phyloP scores from a whole-genome alignment of 1,139 yeast species.

The Hanseniaspora sp. region DNA sequence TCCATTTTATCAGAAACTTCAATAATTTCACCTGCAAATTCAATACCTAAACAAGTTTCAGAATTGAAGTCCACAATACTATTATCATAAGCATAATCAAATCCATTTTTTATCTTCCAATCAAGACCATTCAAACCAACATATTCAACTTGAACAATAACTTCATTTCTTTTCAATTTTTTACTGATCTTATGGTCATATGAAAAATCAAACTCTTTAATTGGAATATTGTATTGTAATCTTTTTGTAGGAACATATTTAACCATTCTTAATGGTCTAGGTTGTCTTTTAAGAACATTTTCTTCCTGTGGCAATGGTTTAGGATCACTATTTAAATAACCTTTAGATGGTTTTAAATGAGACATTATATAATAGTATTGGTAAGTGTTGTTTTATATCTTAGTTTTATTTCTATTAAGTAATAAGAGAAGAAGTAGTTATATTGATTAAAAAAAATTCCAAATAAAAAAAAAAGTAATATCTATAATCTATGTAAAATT shows the following conservation, averaged over 20 bases:
- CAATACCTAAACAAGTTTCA: conserved; percentile 55
- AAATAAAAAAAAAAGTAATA: too few species aligned
- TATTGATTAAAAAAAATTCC: too few species aligned
- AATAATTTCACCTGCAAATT: conserved; percentile 54
- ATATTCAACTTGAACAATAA: conserved; percentile 48
- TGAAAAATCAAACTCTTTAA: conserved; percentile 27
- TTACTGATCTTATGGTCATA: conserved; percentile 34
- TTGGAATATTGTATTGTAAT: conserved; percentile 30
- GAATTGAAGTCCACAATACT: conserved; percentile 30
- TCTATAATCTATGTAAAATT: too few species aligned
- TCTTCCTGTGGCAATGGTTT: conserved; percentile 15
- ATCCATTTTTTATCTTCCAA: conserved; percentile 37
- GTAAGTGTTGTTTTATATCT: too few species aligned
- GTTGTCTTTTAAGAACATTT: conserved; percentile 29
- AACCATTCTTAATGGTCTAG: conserved; percentile 35
- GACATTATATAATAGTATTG: too few species aligned
- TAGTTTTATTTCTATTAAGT: too few species aligned
- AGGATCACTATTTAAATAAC: conserved; percentile 18
- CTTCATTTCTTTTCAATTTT: conserved; percentile 36
- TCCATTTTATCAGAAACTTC: conserved; percentile 43
- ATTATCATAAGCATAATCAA: conserved; percentile 18
- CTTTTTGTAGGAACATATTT: conserved; percentile 33
- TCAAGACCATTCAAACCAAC: conserved; percentile 66
- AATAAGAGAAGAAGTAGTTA: too few species aligned
- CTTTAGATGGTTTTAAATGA: conserved; percentile 18